Base-by-base conservation (phyloP, 148 eudicot species). In the Simmondsia chinensis region DNA sequence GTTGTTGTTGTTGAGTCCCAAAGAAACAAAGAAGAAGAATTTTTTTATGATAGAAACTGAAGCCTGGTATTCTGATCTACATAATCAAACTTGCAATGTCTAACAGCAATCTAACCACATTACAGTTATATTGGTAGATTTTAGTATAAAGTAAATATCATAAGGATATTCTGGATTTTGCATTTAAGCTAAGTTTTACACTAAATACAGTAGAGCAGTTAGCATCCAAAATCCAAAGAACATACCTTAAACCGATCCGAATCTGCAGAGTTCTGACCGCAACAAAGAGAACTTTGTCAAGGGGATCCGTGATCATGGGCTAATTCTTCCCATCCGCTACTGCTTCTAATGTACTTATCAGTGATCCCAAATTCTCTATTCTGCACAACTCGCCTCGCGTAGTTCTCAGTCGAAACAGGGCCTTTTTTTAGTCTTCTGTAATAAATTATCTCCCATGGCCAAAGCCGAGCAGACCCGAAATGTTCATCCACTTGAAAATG, bases 391-490 rank as follows among this genome's bases (percentile, higher is more conserved):
- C 79, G 69, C 42, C 61, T 46, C 9, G 73, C 66, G 60, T 75
- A 75, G 21, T 79, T 79, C 38, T 75, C 76, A 16, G 20, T 30
- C 3, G 82, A 65, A 50, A 79, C 59, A 22, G 46, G 57, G 2
- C 82, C 82, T 46, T 75, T 75, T 45, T 62, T 79, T 27, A 65
- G 57, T 54, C 73, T 79, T 66, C 76, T 68, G 49, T 75, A 79
- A 14, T 65, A 75, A 20, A 79, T 57, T 9, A 69, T 54, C 63
- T 63, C 66, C 82, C 82, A 69, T 36, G 87, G 79, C 82, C 73
- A 79, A 29, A 66, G 44, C 19, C 76, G 76, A 13, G 79, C 77
- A 62, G 71, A 68, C 36, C 82, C 82, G 56, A 75, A 72, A 41
- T 59, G 69, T 22, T 41, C 57, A 43, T 63, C 76, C 29, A 34